Evolutionary conservation across 1,139 yeast genomes (phyloP), one percentile per base, ranked within the genome.

Genomic region (Suhomyces ambrosiae): DNA sequence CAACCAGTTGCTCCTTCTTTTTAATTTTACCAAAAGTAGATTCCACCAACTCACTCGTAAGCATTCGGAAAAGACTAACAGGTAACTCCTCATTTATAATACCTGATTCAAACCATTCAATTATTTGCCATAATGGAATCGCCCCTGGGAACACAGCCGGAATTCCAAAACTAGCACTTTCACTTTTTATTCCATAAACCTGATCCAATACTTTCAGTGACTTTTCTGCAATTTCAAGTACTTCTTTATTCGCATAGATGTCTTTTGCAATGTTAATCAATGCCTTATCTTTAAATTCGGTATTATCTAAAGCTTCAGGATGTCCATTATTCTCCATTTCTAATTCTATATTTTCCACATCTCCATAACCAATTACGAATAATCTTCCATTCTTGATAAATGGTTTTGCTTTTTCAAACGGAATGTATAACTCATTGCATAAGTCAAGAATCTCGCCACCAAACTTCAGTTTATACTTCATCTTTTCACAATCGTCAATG

Each of bases 381-480:
- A 79, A 58, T 26, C 65, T 60, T 2, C 79, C 80, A 27, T 68
- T 55, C 13, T 55, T 44, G 4, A 76, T 53, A 18, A 53, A 49
- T 1, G 53, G 47, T 10, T 58, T 51, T 6, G 74, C 61, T 19
- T 53, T 52, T 0, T 63, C 58, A 12, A 82, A 45, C 1, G 77
- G 71, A 23, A 70, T 61, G 53, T 68, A 82, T 7, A 61, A 54
- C 36, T 71, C 69, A 34, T 66, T 73, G 42, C 69, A 62, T 10
- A 79, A 54, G 52, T 85, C 89, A 30, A 82, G 59, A 2, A 85
- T 48, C 44, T 83, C 85, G 3, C 90, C 92, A 0, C 90, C 90
- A 58, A 83, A 88, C 42, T 80, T 76, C 26, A 75, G 81, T 60
- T 90, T 90, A 57, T 90, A 90, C 28, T 66, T 69, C 96, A 90